phyloP scores from a whole-genome alignment of 208 protist genomes.

The Crithidia mellificae region DNA sequence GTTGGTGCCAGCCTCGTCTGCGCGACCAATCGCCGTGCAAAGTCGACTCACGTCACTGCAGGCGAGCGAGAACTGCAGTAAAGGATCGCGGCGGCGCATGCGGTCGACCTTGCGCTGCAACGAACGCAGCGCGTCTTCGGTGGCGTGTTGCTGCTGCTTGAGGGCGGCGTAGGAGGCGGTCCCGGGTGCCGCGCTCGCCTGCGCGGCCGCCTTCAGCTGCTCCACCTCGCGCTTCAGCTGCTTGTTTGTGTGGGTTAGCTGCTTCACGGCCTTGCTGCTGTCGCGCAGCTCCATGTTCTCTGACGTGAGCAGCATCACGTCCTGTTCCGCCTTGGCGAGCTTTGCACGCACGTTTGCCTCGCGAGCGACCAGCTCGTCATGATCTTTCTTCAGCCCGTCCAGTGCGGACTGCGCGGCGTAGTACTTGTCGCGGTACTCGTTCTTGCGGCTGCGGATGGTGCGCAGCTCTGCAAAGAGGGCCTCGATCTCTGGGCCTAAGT shows the following conservation, averaged over 20 bases:
- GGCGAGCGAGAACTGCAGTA: slow-evolving; percentile 81
- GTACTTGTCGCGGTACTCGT: slow-evolving; percentile 79
- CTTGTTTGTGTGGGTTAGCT: slow-evolving; percentile 48
- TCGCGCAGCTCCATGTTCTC: slow-evolving; percentile 87
- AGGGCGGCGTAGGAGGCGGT: slow-evolving; percentile 43
- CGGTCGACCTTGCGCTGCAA: slow-evolving; percentile 86
- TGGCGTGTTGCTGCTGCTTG: slow-evolving; percentile 53
- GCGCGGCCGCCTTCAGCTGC: slow-evolving; percentile 29
- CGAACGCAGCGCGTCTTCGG: slow-evolving; percentile 69
- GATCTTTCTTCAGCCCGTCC: slow-evolving; percentile 39
- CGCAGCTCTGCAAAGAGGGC: slow-evolving; percentile 82
- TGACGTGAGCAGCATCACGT: slow-evolving; percentile 84
- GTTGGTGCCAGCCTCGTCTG: too few relatives aligned
- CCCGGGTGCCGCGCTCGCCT: slow-evolving; percentile 30
- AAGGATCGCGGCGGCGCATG: slow-evolving; percentile 71
- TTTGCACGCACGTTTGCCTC: slow-evolving; percentile 61
- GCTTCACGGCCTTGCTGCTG: slow-evolving; percentile 50
- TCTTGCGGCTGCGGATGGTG: slow-evolving; percentile 76
- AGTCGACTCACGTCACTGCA: slow-evolving; percentile 76
- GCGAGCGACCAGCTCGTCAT: slow-evolving; percentile 32
- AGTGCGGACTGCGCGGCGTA: slow-evolving; percentile 35
- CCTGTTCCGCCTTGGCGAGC: slow-evolving; percentile 72
- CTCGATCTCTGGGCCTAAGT: slow-evolving; percentile 88
- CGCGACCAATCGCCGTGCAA: slow-evolving; percentile 32
- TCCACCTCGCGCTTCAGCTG: slow-evolving; percentile 46